These are phyloP conservation scores for Mrakia frigida DNA, from an alignment of 768 basidiomycete genomes.

Conservation along the genomic window DNA sequence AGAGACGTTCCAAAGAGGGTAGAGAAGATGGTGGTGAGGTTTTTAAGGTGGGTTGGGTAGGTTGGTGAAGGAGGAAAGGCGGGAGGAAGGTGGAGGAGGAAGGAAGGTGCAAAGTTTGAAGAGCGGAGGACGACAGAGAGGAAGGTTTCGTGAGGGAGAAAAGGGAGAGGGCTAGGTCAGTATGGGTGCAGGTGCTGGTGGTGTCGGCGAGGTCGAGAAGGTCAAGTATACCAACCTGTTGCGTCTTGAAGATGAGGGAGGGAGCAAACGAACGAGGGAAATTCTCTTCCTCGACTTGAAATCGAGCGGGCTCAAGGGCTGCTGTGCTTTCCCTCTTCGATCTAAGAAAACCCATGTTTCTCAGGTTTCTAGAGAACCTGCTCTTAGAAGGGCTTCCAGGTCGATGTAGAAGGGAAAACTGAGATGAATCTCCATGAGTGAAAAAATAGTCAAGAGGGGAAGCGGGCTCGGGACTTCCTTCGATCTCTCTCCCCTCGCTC, in stretches of 20 bases:
- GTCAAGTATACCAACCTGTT: background rate
- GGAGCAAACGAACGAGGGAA: background rate
- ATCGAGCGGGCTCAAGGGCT: too few species aligned
- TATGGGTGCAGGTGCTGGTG: too few species aligned
- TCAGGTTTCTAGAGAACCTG: too few species aligned
- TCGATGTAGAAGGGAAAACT: too few species aligned
- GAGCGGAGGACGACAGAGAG: background rate
- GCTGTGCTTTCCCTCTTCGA: too few species aligned
- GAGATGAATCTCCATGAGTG: too few species aligned
- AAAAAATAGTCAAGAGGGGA: too few species aligned
- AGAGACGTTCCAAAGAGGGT: background rate
- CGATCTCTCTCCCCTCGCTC: too few species aligned
- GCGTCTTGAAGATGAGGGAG: constrained; percentile 10
- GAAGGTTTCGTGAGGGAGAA: background rate
- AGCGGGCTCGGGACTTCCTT: too few species aligned
- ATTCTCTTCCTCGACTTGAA: too few species aligned
- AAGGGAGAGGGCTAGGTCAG: background rate
- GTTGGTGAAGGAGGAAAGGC: background rate
- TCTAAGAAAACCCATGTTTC: too few species aligned
- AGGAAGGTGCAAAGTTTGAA: constrained; percentile 3
- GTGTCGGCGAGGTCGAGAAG: background rate
- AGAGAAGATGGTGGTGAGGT: background rate
- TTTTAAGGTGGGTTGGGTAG: background rate
- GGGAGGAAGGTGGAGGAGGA: background rate
- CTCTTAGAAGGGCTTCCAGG: too few species aligned